Base-by-base conservation (phyloP, 441 rosid species). In the Hura crepitans region DNA sequence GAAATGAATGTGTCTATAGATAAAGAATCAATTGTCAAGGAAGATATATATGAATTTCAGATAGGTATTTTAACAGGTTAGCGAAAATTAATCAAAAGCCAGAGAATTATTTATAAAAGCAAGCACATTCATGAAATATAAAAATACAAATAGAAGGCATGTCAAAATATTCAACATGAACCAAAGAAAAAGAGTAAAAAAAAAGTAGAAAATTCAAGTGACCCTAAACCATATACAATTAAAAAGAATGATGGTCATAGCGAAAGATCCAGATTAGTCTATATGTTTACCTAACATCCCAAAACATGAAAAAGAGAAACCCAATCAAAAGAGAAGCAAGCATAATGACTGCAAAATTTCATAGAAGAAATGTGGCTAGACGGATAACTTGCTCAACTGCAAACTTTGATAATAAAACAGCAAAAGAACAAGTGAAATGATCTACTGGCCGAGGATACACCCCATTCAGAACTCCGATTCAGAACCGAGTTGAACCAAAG, bases 381-480 rank as follows among this genome's bases (percentile, higher is more conserved):
- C 14, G 18, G 35, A 20, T 22, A 47, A 35, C 57, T 42, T 28
- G 39, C 33, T 35, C 39, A 45, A 23, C 10, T 8, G 4, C 5
- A 37, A 37, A 30, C 4, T 2, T 9, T 27, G 2, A 50, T n/a
- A 5, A 58, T 57, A 1, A 57, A 56, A 46, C 47, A 43, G 50
- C 17, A 49, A 47, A 6, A 18, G 62, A 63, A 13, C 46, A 33
- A 15, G 27, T 23, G 66, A 65, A 17, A 31, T 53, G 53, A 69
- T 60, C 51, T 53, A 37, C 57, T 64, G 46, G 51, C 31, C 75
- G 59, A 88, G 99, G 99, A 92, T 96, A 96, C 98, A 74, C 99
- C 99, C 99, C 98, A 93, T 74, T 92, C 95, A 58, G 97, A 88
- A 78, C 99, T 96, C 70, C 96, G 91, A 81, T 96, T 89, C 68